These are phyloP conservation scores for Lactifluus volemus DNA, from an alignment of 768 basidiomycete species.

Conservation along the genomic window DNA sequence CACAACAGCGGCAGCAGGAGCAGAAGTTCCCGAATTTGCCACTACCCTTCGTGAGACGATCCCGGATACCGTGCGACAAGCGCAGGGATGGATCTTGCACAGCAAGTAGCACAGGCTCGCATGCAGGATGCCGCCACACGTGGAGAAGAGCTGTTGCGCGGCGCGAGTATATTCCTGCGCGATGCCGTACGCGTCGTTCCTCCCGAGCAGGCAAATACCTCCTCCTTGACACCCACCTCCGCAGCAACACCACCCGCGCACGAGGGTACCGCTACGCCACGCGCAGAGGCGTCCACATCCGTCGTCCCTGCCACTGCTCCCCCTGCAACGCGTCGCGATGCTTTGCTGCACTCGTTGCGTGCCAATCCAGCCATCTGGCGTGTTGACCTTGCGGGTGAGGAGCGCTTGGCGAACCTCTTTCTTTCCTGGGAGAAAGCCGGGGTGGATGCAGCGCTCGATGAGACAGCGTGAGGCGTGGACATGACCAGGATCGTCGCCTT, in stretches of 20 bases:
- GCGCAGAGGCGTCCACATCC: slow-evolving; percentile 48
- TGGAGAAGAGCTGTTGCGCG: slow-evolving; percentile 51
- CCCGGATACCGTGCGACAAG: slow-evolving; percentile 43
- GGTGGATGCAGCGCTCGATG: slow-evolving; percentile 47
- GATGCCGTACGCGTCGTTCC: slow-evolving; percentile 93
- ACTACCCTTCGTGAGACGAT: slow-evolving; percentile 58
- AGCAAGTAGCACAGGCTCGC: slow-evolving; percentile 58
- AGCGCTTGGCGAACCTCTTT: slow-evolving; percentile 45
- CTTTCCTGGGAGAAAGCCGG: slow-evolving; percentile 50
- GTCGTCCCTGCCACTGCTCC: background rate
- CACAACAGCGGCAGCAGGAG: too few species aligned
- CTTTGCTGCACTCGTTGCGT: slow-evolving; percentile 58
- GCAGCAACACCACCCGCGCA: slow-evolving; percentile 30
- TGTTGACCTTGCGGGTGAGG: slow-evolving; percentile 65
- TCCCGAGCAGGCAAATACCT: slow-evolving; percentile 50
- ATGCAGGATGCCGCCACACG: slow-evolving; percentile 42
- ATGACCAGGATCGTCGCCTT: too few species aligned
- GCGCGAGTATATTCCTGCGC: slow-evolving; percentile 43
- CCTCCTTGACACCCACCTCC: background rate
- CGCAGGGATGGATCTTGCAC: slow-evolving; percentile 58
- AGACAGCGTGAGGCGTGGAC: slow-evolving; percentile 35
- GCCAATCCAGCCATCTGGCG: slow-evolving; percentile 67
- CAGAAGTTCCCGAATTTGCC: slow-evolving; percentile 63
- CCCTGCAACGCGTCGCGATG: slow-evolving; percentile 10
- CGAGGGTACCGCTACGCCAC: slow-evolving; percentile 53